A percentile compares a stretch with the other conserved stretches of the same genome.
Evolutionary conservation across 768 basidiomycete species (phyloP).

Genomic region (Russula ochroleuca): DNA sequence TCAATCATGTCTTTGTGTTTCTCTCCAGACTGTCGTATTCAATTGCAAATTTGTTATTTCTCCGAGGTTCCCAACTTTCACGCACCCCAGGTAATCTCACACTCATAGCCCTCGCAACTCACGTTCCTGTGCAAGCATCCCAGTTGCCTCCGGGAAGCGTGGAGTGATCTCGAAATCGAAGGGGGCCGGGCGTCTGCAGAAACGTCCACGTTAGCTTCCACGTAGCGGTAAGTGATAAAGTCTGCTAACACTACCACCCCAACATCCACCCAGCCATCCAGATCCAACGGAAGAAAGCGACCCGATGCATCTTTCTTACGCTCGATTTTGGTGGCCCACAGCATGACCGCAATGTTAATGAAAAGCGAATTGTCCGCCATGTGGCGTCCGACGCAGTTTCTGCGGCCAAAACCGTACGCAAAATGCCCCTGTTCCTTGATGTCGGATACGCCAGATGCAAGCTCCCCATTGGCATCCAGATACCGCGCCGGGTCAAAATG

Average conservation of each 20-base stretch:
- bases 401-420: not conserved
- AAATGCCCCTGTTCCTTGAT: not conserved
- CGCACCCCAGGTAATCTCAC: not conserved
- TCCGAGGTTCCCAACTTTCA: too few relatives aligned
- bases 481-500: not conserved
- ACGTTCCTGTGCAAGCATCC: constrained; percentile 2
- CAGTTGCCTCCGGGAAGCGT: constrained; percentile 11
- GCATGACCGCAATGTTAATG: not conserved
- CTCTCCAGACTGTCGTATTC: too few relatives aligned
- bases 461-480: not conserved
- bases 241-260: too few relatives aligned
- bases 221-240: not conserved
- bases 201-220: not conserved
- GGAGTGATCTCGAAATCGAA: constrained; percentile 11
- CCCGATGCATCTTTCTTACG: not conserved
- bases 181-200: constrained; percentile 13
- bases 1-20: too few relatives aligned
- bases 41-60: too few relatives aligned
- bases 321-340: not conserved
- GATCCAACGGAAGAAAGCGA: not conserved
- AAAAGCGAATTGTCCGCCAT: not conserved
- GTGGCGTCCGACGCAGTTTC: not conserved
- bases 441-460: not conserved
- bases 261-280: too few relatives aligned
- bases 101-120: not conserved